These are phyloP conservation scores for Blastomyces silverae DNA, from an alignment of 2,329 filamentous ascomycete genomes.

Conservation along the genomic window DNA sequence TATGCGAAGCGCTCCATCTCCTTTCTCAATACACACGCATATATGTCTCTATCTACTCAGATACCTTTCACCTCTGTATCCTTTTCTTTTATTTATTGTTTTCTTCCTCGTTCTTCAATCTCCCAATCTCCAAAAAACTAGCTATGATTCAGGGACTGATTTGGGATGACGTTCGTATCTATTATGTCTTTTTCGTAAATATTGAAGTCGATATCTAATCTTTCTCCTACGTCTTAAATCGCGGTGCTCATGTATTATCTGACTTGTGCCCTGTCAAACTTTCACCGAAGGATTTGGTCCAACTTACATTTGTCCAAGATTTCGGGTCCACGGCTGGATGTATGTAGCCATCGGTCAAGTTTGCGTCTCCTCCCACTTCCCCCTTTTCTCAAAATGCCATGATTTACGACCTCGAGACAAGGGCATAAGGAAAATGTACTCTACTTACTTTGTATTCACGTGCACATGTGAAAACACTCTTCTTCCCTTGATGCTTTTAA, in stretches of 20 bases:
- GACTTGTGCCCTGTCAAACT: neutral
- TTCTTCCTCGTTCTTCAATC: slow-evolving; percentile 6
- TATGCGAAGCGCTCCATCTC: neutral
- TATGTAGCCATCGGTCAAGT: neutral
- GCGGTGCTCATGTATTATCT: neutral
- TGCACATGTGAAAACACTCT: neutral
- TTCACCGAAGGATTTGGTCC: neutral
- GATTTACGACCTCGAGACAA: neutral
- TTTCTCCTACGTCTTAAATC: neutral
- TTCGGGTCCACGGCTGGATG: neutral
- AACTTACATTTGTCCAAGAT: neutral
- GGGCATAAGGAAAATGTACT: neutral
- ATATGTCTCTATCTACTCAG: neutral
- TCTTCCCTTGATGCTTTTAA: neutral
- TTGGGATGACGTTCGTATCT: neutral
- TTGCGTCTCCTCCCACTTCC: neutral
- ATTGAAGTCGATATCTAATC: neutral
- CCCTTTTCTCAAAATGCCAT: neutral
- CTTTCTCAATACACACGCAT: neutral
- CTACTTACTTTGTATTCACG: neutral
- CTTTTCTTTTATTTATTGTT: slow-evolving; percentile 12
- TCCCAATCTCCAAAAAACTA: neutral
- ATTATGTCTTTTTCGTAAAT: neutral
- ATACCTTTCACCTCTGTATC: slow-evolving; percentile 14
- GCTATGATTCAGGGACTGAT: neutral